A percentile compares a stretch with the other conserved stretches of the same genome.
Conservation (phyloP, 345 rosid genomes). For the Eucalyptus erythrocorys region DNA sequence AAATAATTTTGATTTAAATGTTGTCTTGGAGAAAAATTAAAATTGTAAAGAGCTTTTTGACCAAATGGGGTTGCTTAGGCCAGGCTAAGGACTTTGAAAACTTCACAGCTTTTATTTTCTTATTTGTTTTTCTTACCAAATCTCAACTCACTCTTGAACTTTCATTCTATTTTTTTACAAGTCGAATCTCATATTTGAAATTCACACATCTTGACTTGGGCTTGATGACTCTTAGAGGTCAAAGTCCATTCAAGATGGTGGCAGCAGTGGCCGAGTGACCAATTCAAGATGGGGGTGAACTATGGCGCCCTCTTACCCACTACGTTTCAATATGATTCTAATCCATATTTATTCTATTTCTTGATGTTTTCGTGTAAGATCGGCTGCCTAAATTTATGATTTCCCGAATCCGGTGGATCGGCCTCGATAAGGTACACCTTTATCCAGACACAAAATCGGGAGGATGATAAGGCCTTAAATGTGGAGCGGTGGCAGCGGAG, state of each 20-base stretch:
- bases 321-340: background rate
- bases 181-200: background rate
- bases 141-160: no score
- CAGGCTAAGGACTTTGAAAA: background rate
- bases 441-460: background rate
- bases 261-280: no score
- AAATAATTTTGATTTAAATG: no score
- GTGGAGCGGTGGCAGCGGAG: background rate
- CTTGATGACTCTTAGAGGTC: background rate
- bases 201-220: background rate
- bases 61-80: rapidly evolving
- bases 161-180: no score
- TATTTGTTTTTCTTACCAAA: no score
- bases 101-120: no score
- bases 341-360: background rate
- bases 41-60: background rate
- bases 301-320: background rate
- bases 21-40: rapidly evolving
- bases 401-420: background rate
- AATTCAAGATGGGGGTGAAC: background rate
- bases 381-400: background rate
- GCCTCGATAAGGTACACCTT: background rate
- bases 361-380: background rate
- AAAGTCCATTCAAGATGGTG: background rate
- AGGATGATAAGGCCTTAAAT: background rate